Conservation (phyloP, 306 rosid species). For the Purshia tridentata region DNA sequence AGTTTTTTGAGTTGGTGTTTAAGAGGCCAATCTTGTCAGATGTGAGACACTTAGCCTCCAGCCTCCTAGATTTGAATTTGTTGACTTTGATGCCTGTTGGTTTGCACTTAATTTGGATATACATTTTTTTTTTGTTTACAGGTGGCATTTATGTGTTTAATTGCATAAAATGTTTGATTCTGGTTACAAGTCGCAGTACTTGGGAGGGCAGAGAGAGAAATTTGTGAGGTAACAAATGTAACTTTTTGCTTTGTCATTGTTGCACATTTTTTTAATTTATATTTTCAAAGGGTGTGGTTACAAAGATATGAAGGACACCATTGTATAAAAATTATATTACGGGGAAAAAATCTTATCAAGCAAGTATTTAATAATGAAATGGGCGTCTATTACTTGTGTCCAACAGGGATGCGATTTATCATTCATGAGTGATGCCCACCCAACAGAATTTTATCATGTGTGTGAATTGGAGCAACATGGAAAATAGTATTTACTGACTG, state of each 20-base stretch:
- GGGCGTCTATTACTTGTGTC: too few species aligned
- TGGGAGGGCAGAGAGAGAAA: conserved; percentile 77
- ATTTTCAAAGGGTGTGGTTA: not conserved
- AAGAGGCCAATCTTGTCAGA: not conserved
- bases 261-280: not conserved
- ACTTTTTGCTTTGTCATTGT: conserved; percentile 23
- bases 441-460: too few species aligned
- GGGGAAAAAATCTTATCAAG: too few species aligned
- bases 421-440: too few species aligned
- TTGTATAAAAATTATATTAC: too few species aligned
- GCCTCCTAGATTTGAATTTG: not conserved
- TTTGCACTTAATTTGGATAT: conserved; percentile 4
- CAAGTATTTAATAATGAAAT: too few species aligned
- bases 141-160: conserved; percentile 42
- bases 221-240: conserved; percentile 60
- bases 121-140: conserved; percentile 29
- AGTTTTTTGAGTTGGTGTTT: not conserved
- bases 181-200: conserved; percentile 60
- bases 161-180: conserved; percentile 65
- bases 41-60: too few species aligned
- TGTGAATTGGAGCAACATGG: too few species aligned
- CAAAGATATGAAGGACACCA: not conserved
- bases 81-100: not conserved
- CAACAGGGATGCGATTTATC: too few species aligned
- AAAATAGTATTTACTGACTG: too few species aligned